phyloP scores from a whole-genome alignment of 768 basidiomycete genomes.

The Lanmaoa rubissima region DNA sequence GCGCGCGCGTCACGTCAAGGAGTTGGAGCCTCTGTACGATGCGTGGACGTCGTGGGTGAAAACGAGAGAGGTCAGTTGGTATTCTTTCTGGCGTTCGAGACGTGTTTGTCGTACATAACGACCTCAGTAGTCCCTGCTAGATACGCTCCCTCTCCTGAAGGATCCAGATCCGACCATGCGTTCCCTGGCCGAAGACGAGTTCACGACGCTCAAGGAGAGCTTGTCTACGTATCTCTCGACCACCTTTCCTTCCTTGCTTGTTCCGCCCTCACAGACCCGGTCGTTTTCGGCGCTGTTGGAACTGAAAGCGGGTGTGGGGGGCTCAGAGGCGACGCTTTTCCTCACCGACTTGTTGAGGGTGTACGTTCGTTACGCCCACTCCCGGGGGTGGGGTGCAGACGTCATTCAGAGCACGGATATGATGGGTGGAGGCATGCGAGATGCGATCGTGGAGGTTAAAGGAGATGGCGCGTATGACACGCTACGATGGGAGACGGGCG shows the following conservation, averaged over 20 bases:
- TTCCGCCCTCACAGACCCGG: constrained; percentile 66
- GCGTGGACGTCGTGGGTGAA: constrained; percentile 67
- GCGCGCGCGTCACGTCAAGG: constrained; percentile 60
- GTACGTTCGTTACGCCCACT: constrained; percentile 66
- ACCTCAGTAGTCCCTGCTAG: constrained; percentile 60
- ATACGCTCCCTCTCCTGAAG: constrained; percentile 56
- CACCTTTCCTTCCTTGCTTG: constrained; percentile 68
- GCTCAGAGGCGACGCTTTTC: constrained; percentile 39
- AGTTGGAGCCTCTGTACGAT: constrained; percentile 61
- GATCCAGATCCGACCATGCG: constrained; percentile 80
- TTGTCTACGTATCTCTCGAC: constrained; percentile 23
- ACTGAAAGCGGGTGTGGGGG: constrained; percentile 55
- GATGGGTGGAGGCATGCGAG: constrained; percentile 67
- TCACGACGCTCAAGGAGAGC: constrained; percentile 41
- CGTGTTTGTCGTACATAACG: constrained; percentile 7
- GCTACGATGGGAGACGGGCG: constrained; percentile 89
- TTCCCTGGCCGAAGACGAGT: constrained; percentile 68
- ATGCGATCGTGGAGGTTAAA: constrained; percentile 77
- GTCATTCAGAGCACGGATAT: constrained; percentile 58
- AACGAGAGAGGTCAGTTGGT: constrained; percentile 53
- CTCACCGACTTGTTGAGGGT: constrained; percentile 74
- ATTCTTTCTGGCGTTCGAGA: background rate
- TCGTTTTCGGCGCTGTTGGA: constrained; percentile 80
- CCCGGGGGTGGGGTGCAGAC: constrained; percentile 58
- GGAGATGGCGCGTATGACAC: constrained; percentile 77